Base-by-base conservation (phyloP, 2,329 filamentous ascomycete species). In the Phialophora verrucosa region DNA sequence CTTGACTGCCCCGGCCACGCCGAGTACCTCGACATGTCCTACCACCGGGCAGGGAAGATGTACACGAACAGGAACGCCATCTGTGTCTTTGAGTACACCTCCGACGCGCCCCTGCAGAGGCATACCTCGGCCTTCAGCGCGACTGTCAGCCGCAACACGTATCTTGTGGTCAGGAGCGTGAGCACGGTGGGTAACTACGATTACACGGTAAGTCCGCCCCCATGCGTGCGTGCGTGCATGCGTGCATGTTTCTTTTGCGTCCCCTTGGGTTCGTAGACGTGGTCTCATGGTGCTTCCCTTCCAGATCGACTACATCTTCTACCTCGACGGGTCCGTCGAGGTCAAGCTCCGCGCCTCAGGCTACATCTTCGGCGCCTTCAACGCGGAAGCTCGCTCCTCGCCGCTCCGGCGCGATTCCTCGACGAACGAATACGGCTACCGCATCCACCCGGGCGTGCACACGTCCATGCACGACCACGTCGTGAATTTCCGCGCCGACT, bases 171-270 rank as follows among this genome's bases (percentile, higher is more conserved):
- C 2, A 77, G 84, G 0, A 79, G 76, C 1, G 79, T 85, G 2
- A 78, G 79, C 0, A 85, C 83, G 0, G 80, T 87, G 2, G 83
- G 83, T 1, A 87, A 86, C 74, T 86, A 87, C 72, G 84, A 86
- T 68, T 82, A 81, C 65, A 79, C 79, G 31, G 64, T 66, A 10
- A 61, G 67, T 23, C 38, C 59, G 38, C 23, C 32, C 32, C 32
- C 27, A 5, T 27, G 27, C 27, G 27, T 27, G 27, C 27, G 27
- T 20, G 14, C 53, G 17, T 7, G 17, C 53, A 1, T 17, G 8
- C 8, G 31, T 38, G 29, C 10, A 57, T n/a, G 1, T 17, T 20
- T 38, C 17, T 4, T 31, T 20, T 20, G 7, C 25, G 23, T 1
- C 23, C 4, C 12, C 7, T 8, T 44, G 1, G 1, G 38, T 2